Evolutionary conservation across 2,329 filamentous ascomycete genomes (phyloP).

Genomic region (Pezizomycotina sp.): DNA sequence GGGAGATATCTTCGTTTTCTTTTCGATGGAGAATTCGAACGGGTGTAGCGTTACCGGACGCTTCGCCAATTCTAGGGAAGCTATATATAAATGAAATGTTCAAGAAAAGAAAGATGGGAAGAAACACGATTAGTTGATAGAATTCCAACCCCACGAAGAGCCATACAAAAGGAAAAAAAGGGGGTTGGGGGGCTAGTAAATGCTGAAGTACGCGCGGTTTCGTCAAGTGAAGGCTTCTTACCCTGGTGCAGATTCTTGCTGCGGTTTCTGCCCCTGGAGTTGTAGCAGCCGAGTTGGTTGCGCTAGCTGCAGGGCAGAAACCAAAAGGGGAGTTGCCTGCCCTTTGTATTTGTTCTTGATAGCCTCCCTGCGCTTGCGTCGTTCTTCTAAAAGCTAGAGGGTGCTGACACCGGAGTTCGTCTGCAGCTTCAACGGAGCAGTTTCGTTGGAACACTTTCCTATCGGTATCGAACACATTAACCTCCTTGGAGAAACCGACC

Average conservation of each 20-base stretch:
- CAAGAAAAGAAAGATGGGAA: too few relatives aligned
- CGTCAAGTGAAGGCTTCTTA: conserved; percentile 33
- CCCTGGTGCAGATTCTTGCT: conserved; percentile 28
- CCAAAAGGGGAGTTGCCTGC: conserved; percentile 54
- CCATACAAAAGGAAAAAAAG: too few relatives aligned
- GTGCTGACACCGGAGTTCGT: conserved; percentile 31
- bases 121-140: neutral
- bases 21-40: conserved; percentile 45
- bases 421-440: conserved; percentile 21
- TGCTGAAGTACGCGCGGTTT: conserved; percentile 32
- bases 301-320: conserved; percentile 51
- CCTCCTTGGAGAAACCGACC: conserved; percentile 19
- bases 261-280: conserved; percentile 31
- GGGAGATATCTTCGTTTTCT: conserved; percentile 36
- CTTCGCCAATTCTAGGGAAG: conserved; percentile 12
- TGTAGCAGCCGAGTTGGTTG: conserved; percentile 38
- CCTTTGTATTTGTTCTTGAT: conserved; percentile 65
- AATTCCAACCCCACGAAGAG: conserved; percentile 23
- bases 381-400: conserved; percentile 57
- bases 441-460: conserved; percentile 19
- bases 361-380: conserved; percentile 67
- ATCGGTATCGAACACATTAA: conserved; percentile 18
- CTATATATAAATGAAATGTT: conserved; percentile 1
- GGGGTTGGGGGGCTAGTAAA: too few relatives aligned
- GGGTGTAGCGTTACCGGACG: conserved; percentile 39